Evolutionary conservation across 2,329 filamentous ascomycete genomes (phyloP).

Genomic region (Colletotrichum lini): DNA sequence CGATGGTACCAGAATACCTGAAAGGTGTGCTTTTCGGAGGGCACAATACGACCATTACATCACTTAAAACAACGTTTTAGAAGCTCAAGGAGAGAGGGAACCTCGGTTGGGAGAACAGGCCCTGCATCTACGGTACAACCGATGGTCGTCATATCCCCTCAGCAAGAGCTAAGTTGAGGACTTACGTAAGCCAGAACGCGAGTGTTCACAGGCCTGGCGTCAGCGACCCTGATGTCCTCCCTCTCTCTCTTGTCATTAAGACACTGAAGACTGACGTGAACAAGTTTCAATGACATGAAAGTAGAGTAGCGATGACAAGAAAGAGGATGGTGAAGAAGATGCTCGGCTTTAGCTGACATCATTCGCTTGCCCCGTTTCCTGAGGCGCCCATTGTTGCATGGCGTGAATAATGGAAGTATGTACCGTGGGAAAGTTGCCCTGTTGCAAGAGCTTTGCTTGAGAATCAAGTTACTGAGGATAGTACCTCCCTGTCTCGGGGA

Average conservation of each 20-base stretch:
- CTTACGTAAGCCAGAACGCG: neutral
- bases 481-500: neutral
- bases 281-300: neutral
- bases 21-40: neutral
- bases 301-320: neutral
- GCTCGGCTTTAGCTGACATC: neutral
- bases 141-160: neutral
- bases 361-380: neutral
- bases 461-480: neutral
- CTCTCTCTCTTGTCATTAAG: neutral
- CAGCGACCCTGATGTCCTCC: neutral
- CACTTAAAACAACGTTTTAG: neutral
- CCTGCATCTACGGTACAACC: neutral
- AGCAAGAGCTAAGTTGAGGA: neutral
- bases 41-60: neutral
- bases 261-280: neutral
- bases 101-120: neutral
- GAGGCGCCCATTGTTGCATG: neutral
- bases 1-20: neutral
- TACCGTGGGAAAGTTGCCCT: neutral
- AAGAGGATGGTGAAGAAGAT: neutral
- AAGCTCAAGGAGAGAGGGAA: neutral
- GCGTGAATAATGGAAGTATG: neutral
- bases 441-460: neutral
- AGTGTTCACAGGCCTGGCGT: constrained; percentile 1